Evolutionary conservation across 805 yeast genomes (phyloP).

Genomic region (Candida qinlingensis): DNA sequence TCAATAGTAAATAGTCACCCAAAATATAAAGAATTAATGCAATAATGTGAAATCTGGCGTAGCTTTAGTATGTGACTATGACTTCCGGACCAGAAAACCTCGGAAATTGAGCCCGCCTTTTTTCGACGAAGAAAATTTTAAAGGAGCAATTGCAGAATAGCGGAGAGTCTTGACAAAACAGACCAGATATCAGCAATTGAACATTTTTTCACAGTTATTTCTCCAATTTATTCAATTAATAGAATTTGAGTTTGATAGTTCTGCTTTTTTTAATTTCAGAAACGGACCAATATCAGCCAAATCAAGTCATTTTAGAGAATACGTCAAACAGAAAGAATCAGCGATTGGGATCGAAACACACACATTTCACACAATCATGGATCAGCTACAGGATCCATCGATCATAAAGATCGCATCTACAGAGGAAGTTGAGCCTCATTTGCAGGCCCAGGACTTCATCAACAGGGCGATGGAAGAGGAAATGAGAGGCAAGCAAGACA

Average conservation of each 20-base stretch:
- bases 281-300: too few relatives aligned
- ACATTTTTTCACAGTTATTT: neutral
- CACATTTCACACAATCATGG: conserved; percentile 5
- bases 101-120: neutral
- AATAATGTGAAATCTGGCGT: too few relatives aligned
- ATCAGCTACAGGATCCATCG: conserved; percentile 18
- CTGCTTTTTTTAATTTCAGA: too few relatives aligned
- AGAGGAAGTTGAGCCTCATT: neutral
- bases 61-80: neutral
- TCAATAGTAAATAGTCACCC: neutral
- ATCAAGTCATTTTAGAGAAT: too few relatives aligned
- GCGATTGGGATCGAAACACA: neutral
- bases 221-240: neutral
- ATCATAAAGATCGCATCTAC: conserved; percentile 13
- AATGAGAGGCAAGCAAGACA: conserved; percentile 12
- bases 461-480: conserved; percentile 9
- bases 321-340: neutral
- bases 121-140: conserved; percentile 5
- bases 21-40: neutral
- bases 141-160: conserved; percentile 5
- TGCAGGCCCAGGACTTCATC: conserved; percentile 8
- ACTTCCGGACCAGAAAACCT: neutral
- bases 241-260: too few relatives aligned
- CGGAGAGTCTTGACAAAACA: neutral
- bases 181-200: neutral